A percentile compares a stretch with the other conserved stretches of the same genome.
phyloP scores from a whole-genome alignment of 441 rosid genomes.

The Pelargonium cotyledonis region DNA sequence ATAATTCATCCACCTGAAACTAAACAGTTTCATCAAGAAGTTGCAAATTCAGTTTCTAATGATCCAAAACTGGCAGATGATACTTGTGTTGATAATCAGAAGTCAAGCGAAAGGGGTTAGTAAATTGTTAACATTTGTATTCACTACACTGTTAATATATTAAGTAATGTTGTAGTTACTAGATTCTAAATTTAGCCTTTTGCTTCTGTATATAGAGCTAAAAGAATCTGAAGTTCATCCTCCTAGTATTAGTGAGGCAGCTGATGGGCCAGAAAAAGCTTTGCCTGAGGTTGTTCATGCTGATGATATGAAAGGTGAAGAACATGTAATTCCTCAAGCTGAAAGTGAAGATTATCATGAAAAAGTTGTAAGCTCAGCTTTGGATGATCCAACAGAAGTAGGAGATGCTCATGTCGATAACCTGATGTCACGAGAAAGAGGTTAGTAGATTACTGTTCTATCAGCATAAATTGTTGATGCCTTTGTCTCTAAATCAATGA shows the following conservation, averaged over 20 bases:
- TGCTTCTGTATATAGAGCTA: background rate
- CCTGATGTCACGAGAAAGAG: background rate
- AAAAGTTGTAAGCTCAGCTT: background rate
- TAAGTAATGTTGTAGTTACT: background rate
- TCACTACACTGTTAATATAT: too few species aligned
- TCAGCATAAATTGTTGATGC: too few species aligned
- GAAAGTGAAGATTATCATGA: background rate
- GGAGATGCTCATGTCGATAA: background rate
- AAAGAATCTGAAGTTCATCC: background rate
- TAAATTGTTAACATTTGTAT: background rate
- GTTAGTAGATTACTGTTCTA: background rate
- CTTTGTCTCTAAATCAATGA: background rate
- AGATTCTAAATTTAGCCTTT: background rate
- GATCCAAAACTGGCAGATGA: background rate
- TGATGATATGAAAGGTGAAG: background rate
- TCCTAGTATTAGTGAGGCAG: background rate
- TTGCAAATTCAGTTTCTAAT: background rate
- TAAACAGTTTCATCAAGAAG: background rate
- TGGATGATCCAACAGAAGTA: constrained; percentile 1
- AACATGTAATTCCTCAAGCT: constrained; percentile 12
- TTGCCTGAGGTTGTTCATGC: background rate
- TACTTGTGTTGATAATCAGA: background rate
- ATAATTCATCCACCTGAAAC: background rate
- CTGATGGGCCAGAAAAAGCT: background rate
- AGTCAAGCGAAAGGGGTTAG: background rate